Percentiles rank a stretch among this genome's conserved stretches.
Evolutionary conservation across 805 yeast genomes (phyloP).

Genomic region (Blastobotrys muscicola): DNA sequence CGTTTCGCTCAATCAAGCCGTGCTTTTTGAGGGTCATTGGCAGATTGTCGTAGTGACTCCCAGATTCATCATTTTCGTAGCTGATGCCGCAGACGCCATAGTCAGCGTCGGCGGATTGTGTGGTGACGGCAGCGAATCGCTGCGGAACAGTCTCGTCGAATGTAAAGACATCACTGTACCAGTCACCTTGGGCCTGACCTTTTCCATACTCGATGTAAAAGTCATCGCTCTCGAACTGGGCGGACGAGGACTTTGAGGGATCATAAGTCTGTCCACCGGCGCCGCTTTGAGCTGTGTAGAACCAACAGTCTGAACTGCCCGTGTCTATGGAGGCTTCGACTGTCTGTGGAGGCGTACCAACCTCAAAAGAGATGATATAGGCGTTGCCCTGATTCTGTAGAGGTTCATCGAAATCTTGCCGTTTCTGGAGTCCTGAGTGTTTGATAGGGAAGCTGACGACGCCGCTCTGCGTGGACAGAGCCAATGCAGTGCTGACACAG

Average conservation of each 20-base stretch:
- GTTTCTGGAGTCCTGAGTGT: no score
- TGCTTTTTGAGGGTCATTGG: constrained; percentile 28
- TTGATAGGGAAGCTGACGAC: no score
- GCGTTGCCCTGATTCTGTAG: no score
- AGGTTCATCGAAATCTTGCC: no score
- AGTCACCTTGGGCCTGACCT: constrained; percentile 79
- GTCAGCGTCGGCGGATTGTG: constrained; percentile 7
- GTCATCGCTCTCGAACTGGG: constrained; percentile 72
- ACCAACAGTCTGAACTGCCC: no score
- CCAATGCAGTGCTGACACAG: no score
- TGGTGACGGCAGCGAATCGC: no score
- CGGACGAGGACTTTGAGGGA: constrained; percentile 44
- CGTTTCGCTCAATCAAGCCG: constrained; percentile 32
- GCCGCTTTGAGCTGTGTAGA: no score
- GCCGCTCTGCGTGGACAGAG: no score
- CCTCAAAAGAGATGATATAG: no score
- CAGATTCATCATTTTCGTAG: constrained; percentile 23
- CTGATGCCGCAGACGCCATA: constrained; percentile 30
- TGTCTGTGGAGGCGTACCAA: no score
- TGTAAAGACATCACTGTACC: constrained; percentile 59
- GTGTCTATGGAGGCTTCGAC: no score
- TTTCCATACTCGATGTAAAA: constrained; percentile 85
- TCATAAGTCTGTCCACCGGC: background rate
- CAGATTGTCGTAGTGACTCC: constrained; percentile 17
- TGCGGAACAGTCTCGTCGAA: constrained; percentile 79